Percentiles rank a stretch among this genome's conserved stretches.
Evolutionary conservation across 768 basidiomycete species (phyloP).

Genomic region (Daedalea quercina): DNA sequence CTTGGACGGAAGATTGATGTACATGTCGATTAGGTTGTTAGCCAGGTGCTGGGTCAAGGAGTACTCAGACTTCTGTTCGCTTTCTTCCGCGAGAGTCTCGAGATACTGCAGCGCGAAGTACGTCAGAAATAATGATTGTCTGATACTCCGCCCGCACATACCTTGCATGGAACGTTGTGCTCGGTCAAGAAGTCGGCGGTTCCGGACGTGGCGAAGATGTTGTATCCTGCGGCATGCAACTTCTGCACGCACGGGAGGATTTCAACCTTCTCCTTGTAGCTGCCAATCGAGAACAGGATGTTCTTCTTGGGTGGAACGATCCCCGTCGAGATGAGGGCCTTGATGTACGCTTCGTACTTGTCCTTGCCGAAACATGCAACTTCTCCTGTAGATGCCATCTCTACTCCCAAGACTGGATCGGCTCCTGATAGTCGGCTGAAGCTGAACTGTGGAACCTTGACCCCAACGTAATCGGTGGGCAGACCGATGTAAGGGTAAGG

Average conservation of each 20-base stretch:
- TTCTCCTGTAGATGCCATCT: slow-evolving; percentile 99
- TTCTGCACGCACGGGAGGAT: slow-evolving; percentile 94
- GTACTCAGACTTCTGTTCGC: slow-evolving; percentile 92
- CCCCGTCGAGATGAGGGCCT: slow-evolving; percentile 94
- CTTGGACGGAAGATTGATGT: slow-evolving; percentile 98
- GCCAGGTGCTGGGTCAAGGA: slow-evolving; percentile 95
- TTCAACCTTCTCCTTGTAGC: slow-evolving; percentile 96
- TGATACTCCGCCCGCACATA: slow-evolving; percentile 28
- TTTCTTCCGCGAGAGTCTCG: slow-evolving; percentile 76
- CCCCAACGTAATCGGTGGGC: slow-evolving; percentile 91
- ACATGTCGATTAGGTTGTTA: slow-evolving; percentile 97
- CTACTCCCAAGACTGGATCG: slow-evolving; percentile 95
- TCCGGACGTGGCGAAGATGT: slow-evolving; percentile 94
- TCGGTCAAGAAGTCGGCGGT: slow-evolving; percentile 98
- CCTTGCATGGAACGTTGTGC: slow-evolving; percentile 95
- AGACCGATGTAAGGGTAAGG: slow-evolving; percentile 86
- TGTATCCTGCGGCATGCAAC: slow-evolving; percentile 87
- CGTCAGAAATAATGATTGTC: neutral
- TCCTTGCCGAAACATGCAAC: slow-evolving; percentile 97
- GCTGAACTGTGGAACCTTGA: slow-evolving; percentile 99
- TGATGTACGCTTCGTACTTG: slow-evolving; percentile 98
- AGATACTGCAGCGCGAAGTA: slow-evolving; percentile 56
- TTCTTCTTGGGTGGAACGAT: slow-evolving; percentile 96
- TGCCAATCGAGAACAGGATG: slow-evolving; percentile 93
- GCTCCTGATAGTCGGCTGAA: slow-evolving; percentile 96